Evolutionary conservation across 1,139 yeast species (phyloP).

Genomic region (Hyphopichia buzzinii): DNA sequence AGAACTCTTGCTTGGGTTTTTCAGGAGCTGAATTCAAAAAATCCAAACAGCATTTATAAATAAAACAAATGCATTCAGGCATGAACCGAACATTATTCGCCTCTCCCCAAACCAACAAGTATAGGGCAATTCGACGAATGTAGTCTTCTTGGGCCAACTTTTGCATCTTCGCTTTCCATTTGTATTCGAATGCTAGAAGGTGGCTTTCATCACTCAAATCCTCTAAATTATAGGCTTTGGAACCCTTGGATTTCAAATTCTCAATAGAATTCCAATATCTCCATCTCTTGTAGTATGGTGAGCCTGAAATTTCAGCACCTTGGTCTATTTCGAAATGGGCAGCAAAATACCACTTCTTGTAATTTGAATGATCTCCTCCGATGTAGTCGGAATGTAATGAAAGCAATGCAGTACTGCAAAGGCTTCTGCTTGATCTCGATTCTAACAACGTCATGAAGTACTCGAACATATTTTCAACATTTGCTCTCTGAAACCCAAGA

Average conservation of each 20-base stretch:
- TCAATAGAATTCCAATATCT: slow-evolving; percentile 7
- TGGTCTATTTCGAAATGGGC: slow-evolving; percentile 26
- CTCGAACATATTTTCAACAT: slow-evolving; percentile 35
- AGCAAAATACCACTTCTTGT: slow-evolving; percentile 41
- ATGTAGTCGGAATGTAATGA: slow-evolving; percentile 42
- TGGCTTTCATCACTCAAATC: slow-evolving; percentile 16
- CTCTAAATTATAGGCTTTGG: slow-evolving; percentile 10
- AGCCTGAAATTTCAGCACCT: slow-evolving; percentile 5
- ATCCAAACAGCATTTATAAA: slow-evolving; percentile 32
- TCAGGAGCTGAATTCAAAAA: background rate
- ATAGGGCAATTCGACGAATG: slow-evolving; percentile 30
- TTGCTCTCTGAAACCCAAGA: slow-evolving; percentile 39
- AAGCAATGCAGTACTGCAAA: slow-evolving; percentile 31
- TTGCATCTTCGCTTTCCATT: slow-evolving; percentile 24
- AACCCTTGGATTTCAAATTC: slow-evolving; percentile 5
- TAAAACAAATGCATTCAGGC: slow-evolving; percentile 44
- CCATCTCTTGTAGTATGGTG: slow-evolving; percentile 12
- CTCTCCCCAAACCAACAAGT: slow-evolving; percentile 44
- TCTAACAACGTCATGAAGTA: slow-evolving; percentile 40
- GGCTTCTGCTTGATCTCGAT: slow-evolving; percentile 40
- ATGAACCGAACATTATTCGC: slow-evolving; percentile 41
- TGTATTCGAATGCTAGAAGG: slow-evolving; percentile 17
- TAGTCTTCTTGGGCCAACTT: slow-evolving; percentile 18
- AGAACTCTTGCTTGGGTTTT: slow-evolving; percentile 6
- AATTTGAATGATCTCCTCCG: slow-evolving; percentile 41